Evolutionary conservation across 176 grass and related monocot genomes (phyloP).

Genomic region (Oryza officinalis): DNA sequence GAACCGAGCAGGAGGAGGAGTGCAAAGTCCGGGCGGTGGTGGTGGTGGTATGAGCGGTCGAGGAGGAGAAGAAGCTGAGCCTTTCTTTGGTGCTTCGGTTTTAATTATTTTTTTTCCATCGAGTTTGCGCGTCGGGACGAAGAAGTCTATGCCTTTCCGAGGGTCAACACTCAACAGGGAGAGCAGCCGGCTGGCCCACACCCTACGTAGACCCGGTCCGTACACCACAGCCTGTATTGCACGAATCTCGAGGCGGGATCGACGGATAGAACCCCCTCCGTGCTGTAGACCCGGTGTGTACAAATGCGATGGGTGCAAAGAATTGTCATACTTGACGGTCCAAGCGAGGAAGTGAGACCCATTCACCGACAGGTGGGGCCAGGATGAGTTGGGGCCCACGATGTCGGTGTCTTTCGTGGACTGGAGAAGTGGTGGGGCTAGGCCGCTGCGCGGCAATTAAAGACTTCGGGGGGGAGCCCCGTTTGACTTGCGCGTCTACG

Average conservation of each 20-base stretch:
- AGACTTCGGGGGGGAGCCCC: conserved; percentile 20
- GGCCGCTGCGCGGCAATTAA: not conserved
- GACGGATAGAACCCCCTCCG: fast-evolving
- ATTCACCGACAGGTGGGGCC: not conserved
- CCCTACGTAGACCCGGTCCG: not conserved
- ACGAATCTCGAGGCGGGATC: not conserved
- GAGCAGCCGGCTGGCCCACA: conserved; percentile 26
- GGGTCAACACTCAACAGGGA: conserved; percentile 43
- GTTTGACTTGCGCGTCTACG: conserved; percentile 39
- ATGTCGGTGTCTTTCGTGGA: not conserved
- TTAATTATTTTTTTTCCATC: not conserved
- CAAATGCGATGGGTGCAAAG: not conserved
- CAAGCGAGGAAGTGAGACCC: not conserved
- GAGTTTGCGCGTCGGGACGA: conserved; percentile 46
- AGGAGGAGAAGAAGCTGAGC: conserved; percentile 9
- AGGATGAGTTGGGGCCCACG: fast-evolving
- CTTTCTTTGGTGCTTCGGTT: conserved; percentile 20
- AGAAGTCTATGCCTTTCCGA: conserved; percentile 41
- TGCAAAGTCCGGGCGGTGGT: not conserved
- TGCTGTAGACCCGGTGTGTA: not conserved
- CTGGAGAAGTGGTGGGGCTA: not conserved
- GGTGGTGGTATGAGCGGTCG: conserved; percentile 19
- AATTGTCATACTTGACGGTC: conserved; percentile 21
- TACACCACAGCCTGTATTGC: not conserved
- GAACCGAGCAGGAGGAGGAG: not conserved